Conservation (phyloP, 2,329 filamentous ascomycete genomes). For the Domatiomyces catenatus region DNA sequence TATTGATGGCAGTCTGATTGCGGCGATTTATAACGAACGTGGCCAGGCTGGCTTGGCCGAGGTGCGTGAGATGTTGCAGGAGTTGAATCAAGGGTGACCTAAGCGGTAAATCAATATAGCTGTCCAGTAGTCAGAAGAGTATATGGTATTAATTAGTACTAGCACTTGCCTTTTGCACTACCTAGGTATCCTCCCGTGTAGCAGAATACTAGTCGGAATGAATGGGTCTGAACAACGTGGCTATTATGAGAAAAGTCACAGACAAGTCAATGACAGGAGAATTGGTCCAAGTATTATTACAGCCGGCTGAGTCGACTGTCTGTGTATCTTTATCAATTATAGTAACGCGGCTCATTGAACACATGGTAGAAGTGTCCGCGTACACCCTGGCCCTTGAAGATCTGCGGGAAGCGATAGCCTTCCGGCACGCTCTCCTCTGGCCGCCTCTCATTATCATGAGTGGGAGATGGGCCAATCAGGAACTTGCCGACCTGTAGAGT, state of each 20-base stretch:
- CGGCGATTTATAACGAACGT: conserved; percentile 16
- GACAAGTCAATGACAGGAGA: too few species aligned
- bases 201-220: too few species aligned
- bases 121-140: too few species aligned
- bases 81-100: conserved; percentile 10
- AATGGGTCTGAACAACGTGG: too few species aligned
- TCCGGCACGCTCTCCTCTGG: conserved; percentile 59
- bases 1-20: conserved; percentile 17
- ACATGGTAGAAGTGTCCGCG: conserved; percentile 88
- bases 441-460: conserved; percentile 49
- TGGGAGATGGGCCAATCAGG: conserved; percentile 56
- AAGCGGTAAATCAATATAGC: too few species aligned
- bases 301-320: background rate
- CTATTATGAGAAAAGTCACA: too few species aligned
- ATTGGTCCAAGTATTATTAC: background rate
- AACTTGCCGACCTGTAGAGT: conserved; percentile 63
- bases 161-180: too few species aligned
- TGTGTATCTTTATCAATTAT: conserved; percentile 8
- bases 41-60: conserved; percentile 9
- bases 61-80: conserved; percentile 16
- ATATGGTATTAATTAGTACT: too few species aligned
- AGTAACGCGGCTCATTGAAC: conserved; percentile 72
- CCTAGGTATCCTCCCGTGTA: too few species aligned
- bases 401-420: conserved; percentile 64
- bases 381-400: conserved; percentile 76